These are phyloP conservation scores for Spathaspora girioi DNA, from an alignment of 805 yeast species.

Conservation along the genomic window DNA sequence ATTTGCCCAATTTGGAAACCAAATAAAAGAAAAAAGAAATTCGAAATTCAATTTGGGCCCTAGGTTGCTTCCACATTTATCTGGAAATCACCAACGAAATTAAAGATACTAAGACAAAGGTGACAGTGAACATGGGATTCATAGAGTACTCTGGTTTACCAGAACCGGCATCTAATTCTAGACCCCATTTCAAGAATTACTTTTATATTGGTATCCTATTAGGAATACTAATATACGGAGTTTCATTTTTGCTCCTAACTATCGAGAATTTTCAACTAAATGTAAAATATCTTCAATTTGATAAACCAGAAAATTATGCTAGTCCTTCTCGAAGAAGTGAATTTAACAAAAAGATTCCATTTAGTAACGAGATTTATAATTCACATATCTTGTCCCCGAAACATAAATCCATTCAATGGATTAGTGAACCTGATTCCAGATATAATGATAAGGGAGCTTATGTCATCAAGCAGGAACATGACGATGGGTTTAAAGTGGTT, in stretches of 20 bases:
- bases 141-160: background rate
- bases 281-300: background rate
- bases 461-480: constrained; percentile 33
- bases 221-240: constrained; percentile 34
- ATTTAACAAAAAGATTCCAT: constrained; percentile 19
- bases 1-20: too few species aligned
- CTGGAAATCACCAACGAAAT: too few species aligned
- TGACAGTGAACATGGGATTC: background rate
- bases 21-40: too few species aligned
- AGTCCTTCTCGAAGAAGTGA: constrained; percentile 7
- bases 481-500: constrained; percentile 46
- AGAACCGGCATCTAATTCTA: background rate
- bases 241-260: constrained; percentile 24
- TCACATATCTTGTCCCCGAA: constrained; percentile 52
- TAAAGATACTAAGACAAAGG: too few species aligned
- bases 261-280: constrained; percentile 13
- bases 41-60: background rate
- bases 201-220: constrained; percentile 15
- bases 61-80: too few species aligned
- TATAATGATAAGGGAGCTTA: constrained; percentile 64
- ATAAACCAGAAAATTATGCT: constrained; percentile 4
- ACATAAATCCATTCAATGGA: constrained; percentile 66
- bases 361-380: constrained; percentile 40
- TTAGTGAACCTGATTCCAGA: constrained; percentile 46
- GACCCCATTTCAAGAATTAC: background rate